Evolutionary conservation across 129 eudicot species (phyloP), one percentile per base, ranked within the genome.

Genomic region (Heracleum sosnowskyi): DNA sequence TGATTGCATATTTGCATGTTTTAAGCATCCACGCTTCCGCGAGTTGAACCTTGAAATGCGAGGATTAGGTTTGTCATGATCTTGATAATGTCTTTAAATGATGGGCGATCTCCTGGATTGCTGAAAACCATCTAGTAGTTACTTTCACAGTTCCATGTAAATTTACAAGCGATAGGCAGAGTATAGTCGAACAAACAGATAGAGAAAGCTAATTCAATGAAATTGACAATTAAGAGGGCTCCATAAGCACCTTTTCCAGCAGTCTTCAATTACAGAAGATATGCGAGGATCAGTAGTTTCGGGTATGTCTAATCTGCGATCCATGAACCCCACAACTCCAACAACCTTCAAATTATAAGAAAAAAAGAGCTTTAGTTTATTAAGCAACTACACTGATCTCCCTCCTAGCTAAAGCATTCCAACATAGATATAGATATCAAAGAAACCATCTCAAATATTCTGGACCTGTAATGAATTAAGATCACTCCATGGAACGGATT

Each of bases 321-420:
- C 90, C 96, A 88, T 88, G 82, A 92, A 92, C 22, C 98, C 98
- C 75, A 93, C 98, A 55, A 91, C 88, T 82, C 96, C 98, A 20
- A 91, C 96, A 37, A 93, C 96, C 98, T 93, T 79, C 29, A 40
- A 69, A 31, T 45, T 45, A 74, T 73, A 3, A 66, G 0, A 42
- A 2, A 4, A 40, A 40, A n/a, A n/a, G 13, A 13, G 26, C 26
- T 34, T 18, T n/a, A 68, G 74, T 44, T 44, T 11, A 12, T 17
- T 9, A 36, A 36, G 29, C 42, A 69, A 34, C 41, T 69, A 33
- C 39, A 33, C 11, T 69, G 73, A 69, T 69, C 39, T 35, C 12
- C 41, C 11, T 69, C 41, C 35, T 20, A 34, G 73, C 15, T 69
- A 69, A 2, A 37, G 41, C 36, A 28, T 28, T 26, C 4, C 20